Conservation (phyloP, 257 asterid species). For the Gentiana straminea region DNA sequence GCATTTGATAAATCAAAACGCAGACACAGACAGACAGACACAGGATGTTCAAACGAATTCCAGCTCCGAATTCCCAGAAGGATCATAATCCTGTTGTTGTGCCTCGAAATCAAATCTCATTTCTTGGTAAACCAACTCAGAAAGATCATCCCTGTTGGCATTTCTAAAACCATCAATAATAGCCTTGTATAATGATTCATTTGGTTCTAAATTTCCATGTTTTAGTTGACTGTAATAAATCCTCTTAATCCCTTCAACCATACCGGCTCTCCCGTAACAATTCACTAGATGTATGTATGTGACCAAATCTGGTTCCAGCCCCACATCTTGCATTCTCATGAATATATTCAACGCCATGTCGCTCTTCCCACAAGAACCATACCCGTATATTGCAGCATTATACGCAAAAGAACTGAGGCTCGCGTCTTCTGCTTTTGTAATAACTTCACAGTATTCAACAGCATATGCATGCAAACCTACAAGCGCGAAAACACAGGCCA, state of each 20-base stretch:
- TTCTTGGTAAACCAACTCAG: slow-evolving; percentile 64
- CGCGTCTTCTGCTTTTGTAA: slow-evolving; percentile 25
- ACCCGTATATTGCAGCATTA: slow-evolving; percentile 69
- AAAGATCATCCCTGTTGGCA: slow-evolving; percentile 64
- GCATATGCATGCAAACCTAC: slow-evolving; percentile 63
- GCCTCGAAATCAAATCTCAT: slow-evolving; percentile 44
- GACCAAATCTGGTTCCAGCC: slow-evolving; percentile 67
- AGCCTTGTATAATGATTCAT: slow-evolving; percentile 52
- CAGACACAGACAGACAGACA: too few relatives aligned
- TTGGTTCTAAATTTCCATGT: slow-evolving; percentile 44
- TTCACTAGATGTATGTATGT: slow-evolving; percentile 55
- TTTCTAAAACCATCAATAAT: slow-evolving; percentile 54
- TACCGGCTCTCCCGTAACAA: slow-evolving; percentile 82
- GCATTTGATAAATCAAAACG: too few relatives aligned
- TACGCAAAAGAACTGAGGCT: slow-evolving; percentile 47
- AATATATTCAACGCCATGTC: slow-evolving; percentile 66
- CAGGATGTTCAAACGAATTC: slow-evolving; percentile 5
- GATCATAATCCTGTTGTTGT: slow-evolving; percentile 19
- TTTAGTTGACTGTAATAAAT: slow-evolving; percentile 46
- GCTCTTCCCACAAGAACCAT: slow-evolving; percentile 49
- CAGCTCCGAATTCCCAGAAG: slow-evolving; percentile 26
- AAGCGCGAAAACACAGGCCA: slow-evolving; percentile 52
- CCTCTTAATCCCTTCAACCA: slow-evolving; percentile 85
- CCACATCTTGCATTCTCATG: slow-evolving; percentile 83
- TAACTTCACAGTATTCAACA: slow-evolving; percentile 55